Evolutionary conservation across 2,329 filamentous ascomycete genomes (phyloP), one percentile per base, ranked within the genome.

Genomic region (Monosporascus sp.): DNA sequence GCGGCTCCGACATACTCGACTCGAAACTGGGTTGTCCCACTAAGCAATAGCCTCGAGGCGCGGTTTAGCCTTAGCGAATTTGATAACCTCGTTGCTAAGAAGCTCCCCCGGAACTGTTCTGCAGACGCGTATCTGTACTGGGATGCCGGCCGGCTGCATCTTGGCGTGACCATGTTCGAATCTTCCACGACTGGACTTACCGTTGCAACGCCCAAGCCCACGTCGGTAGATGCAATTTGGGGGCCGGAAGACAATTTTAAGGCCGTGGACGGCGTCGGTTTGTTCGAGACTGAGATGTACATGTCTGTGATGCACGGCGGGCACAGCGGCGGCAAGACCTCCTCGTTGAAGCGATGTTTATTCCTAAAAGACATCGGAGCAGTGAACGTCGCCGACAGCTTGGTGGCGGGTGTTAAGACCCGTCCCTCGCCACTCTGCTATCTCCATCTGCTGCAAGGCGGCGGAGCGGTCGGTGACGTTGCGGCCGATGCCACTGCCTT

Each of bases 291-390:
- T 0, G 82, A 85, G 49, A 80, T 85, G 76, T 83, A 85, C 66
- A 74, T 87, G 65, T 77, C 78, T 2, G 60, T 55, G 14, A 81
- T 87, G 77, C 80, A 86, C 49, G 77, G 78, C 24, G 81, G 81
- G 0, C 81, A 85, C 49, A 72, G 72, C 18, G 69, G 75, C 22
- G 75, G 77, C 59, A 85, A 84, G 69, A 85, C 81, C 0, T 85
- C 78, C 9, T 75, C 82, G 0, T 85, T 87, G 71, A 85, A 86
- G 68, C 75, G 83, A 59, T 86, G 83, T 62, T 43, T 86, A 31
- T 85, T 87, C 59, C 64, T 87, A 7, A 79, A 78, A 53, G 0
- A 61, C 38, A 77, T 85, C 14, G 70, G 71, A 55, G 53, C 51
- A 48, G 39, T 2, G 2, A 50, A 65, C 2, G 39, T 80, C 1